Percentiles rank a stretch among this genome's conserved stretches.
phyloP scores from a whole-genome alignment of 768 basidiomycete genomes.

The Phaffia tasmanica region DNA sequence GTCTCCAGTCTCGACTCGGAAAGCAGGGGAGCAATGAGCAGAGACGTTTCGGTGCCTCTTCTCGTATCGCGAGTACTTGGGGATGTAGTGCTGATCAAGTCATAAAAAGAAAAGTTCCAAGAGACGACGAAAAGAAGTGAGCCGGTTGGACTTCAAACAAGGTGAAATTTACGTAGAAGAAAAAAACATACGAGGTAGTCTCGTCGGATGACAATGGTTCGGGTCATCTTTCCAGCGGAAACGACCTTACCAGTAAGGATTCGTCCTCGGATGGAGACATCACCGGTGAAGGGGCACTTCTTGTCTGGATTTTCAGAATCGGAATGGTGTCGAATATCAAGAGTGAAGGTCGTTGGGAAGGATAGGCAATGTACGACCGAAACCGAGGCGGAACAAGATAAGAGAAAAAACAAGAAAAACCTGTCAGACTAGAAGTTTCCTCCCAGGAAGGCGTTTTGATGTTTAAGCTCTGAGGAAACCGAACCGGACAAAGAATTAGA shows the following conservation, averaged over 20 bases:
- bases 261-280: conserved; percentile 95
- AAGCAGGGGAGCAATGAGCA: conserved; percentile 91
- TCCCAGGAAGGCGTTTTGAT: no score
- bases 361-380: background rate
- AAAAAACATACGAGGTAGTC: conserved; percentile 37
- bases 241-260: conserved; percentile 96
- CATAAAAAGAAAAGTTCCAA: conserved; percentile 55
- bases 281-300: conserved; percentile 98
- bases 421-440: background rate
- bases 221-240: conserved; percentile 93
- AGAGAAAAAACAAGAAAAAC: background rate
- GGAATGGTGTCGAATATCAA: background rate
- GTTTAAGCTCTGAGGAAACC: no score
- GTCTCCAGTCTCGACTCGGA: conserved; percentile 94
- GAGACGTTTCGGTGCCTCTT: conserved; percentile 91
- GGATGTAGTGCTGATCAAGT: conserved; percentile 64
- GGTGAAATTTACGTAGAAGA: conserved; percentile 30
- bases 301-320: conserved; percentile 55
- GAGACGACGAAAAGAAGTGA: conserved; percentile 26
- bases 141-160: background rate
- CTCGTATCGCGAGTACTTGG: conserved; percentile 97
- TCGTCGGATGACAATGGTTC: conserved; percentile 86
- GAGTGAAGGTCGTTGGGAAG: background rate
- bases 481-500: background rate
- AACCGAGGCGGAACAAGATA: background rate